phyloP scores from a whole-genome alignment of 2,329 filamentous ascomycete species.

The Penicillium sp. region DNA sequence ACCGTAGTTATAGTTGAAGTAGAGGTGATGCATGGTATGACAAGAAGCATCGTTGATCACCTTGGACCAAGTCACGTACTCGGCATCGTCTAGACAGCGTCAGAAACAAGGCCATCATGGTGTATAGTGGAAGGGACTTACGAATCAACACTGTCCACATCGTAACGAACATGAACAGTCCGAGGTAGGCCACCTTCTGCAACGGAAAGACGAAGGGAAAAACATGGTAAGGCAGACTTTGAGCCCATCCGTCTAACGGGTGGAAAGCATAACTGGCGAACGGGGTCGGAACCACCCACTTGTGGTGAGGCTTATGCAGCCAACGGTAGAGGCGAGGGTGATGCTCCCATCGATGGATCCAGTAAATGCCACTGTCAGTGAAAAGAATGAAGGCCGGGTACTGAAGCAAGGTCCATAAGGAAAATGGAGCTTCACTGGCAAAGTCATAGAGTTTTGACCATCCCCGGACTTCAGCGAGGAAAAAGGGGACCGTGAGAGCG shows the following conservation, averaged over 20 bases:
- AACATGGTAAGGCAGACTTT: constrained; percentile 85
- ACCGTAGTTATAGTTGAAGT: constrained; percentile 88
- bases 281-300: constrained; percentile 97
- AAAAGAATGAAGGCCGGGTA: constrained; percentile 83
- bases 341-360: constrained; percentile 81
- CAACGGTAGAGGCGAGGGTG: constrained; percentile 74
- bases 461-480: constrained; percentile 76
- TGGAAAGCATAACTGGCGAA: constrained; percentile 92
- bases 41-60: constrained; percentile 83
- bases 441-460: constrained; percentile 81
- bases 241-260: constrained; percentile 81
- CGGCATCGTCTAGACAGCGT: constrained; percentile 64
- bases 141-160: constrained; percentile 91
- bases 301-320: constrained; percentile 95
- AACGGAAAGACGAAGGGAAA: constrained; percentile 89
- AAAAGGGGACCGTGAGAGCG: constrained; percentile 71
- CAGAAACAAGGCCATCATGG: not conserved
- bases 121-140: constrained; percentile 11
- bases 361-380: constrained; percentile 85
- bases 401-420: constrained; percentile 72
- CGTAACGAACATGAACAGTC: constrained; percentile 84
- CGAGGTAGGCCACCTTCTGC: constrained; percentile 81
- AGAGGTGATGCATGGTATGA: constrained; percentile 85
- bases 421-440: constrained; percentile 65
- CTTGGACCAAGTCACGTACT: constrained; percentile 80